Base-by-base conservation (phyloP, 352 stramenopile genomes). In the Thraustochytrium sp. region DNA sequence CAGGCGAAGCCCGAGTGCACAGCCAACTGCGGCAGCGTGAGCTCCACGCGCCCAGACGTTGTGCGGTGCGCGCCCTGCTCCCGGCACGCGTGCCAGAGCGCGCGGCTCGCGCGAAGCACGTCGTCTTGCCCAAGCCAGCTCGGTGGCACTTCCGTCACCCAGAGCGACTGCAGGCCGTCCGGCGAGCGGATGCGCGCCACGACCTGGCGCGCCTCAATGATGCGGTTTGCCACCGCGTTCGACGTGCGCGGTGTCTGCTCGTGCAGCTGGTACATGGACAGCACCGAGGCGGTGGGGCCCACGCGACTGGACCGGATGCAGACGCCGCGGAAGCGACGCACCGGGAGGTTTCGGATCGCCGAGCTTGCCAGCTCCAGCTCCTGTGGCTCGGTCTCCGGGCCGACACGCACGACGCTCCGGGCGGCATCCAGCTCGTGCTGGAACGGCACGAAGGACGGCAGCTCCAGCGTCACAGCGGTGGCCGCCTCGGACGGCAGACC, bases 401-500 rank as follows among this genome's bases (percentile, higher is more conserved):
- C 65, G 8, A 62, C 49, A 23, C 64, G 23, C 1, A 77, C 42
- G 16, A 55, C 11, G 16, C 42, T 26, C 18, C 46, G 8, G 5
- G 40, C 11, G n/a, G 34, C 26, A 75, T 77, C 65, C n/a, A 77
- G 34, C 42, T 77, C 42, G 37, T 77, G 49, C 5, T 23, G 11
- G 64, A 77, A 77, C 9, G 65, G 65, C 9, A 77, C 42, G 42
- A 62, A 77, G 29, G 42, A 34, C 31, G 65, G 65, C 18, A 77
- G 65, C 26, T 77, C 65, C 9, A 77, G 49, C 13, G 49, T 77
- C 42, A 62, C 42, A 23, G 40, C 46, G 23, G 40, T 40, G 11
- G 3, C 5, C 23, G 65, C 42, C 38, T 23, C 68, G 9, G 65
- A 0, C 9, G 42, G 36, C 18, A 77, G 0, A 1, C 42, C 42